phyloP scores from a whole-genome alignment of 805 yeast species.

The Schwanniomyces vanrijiae region DNA sequence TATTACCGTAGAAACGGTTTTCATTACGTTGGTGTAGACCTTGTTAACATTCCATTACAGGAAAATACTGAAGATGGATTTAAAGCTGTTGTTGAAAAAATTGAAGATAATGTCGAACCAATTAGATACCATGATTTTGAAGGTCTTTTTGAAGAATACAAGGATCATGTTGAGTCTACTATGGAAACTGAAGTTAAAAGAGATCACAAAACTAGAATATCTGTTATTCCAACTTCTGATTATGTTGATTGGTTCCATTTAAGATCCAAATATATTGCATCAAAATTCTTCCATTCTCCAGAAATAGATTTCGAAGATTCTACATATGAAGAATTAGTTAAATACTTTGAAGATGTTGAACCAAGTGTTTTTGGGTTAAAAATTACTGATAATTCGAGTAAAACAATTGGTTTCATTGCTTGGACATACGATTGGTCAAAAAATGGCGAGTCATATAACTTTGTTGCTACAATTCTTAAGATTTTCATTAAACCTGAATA shows the following conservation, averaged over 20 bases:
- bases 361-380: slow-evolving; percentile 36
- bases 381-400: slow-evolving; percentile 14
- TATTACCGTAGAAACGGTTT: slow-evolving; percentile 40
- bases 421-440: slow-evolving; percentile 42
- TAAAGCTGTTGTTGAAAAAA: slow-evolving; percentile 3
- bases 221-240: slow-evolving; percentile 27
- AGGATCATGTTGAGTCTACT: slow-evolving; percentile 16
- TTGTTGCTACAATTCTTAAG: slow-evolving; percentile 25
- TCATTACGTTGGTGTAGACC: slow-evolving; percentile 35
- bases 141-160: slow-evolving; percentile 19
- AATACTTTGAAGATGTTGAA: slow-evolving; percentile 19
- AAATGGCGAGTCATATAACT: slow-evolving; percentile 13
- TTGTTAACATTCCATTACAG: slow-evolving; percentile 22
- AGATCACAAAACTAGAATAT: slow-evolving; percentile 32
- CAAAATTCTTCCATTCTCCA: slow-evolving; percentile 16
- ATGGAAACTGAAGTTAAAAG: slow-evolving; percentile 16
- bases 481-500: slow-evolving; percentile 18
- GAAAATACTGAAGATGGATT: not conserved
- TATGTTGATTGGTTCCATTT: slow-evolving; percentile 44
- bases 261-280: slow-evolving; percentile 32
- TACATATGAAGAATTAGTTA: slow-evolving; percentile 19
- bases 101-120: slow-evolving; percentile 10
- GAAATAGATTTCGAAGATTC: slow-evolving; percentile 17
- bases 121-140: slow-evolving; percentile 31
- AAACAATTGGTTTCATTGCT: slow-evolving; percentile 26